These are phyloP conservation scores for Telopea speciosissima DNA, from an alignment of 177 flowering plant genomes.

Conservation along the genomic window DNA sequence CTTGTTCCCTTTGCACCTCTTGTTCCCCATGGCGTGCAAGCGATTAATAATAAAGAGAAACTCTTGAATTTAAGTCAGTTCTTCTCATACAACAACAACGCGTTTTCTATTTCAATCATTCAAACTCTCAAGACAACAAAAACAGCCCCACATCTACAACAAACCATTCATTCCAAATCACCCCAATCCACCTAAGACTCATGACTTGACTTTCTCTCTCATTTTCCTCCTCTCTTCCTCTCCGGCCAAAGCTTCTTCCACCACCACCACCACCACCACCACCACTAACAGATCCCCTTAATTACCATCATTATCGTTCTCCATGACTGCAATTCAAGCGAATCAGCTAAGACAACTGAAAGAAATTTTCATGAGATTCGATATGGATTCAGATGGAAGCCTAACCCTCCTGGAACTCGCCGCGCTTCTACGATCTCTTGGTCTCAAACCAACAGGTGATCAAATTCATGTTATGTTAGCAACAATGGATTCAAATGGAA, in stretches of 20 bases:
- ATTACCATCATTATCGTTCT: not conserved
- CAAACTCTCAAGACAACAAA: not conserved
- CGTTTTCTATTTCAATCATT: constrained; percentile 4
- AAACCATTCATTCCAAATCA: not conserved
- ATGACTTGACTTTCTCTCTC: not conserved
- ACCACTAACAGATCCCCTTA: too few species aligned
- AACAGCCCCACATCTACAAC: constrained; percentile 9
- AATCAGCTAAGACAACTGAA: constrained; percentile 35
- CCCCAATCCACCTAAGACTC: not conserved
- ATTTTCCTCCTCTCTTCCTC: not conserved
- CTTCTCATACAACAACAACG: too few species aligned
- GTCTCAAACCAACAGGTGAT: constrained; percentile 71
- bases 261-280: too few species aligned
- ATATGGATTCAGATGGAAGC: constrained; percentile 85
- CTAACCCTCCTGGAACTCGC: constrained; percentile 86
- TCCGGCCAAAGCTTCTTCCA: not conserved
- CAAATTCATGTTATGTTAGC: constrained; percentile 46
- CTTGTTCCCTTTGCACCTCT: too few species aligned
- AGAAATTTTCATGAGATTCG: constrained; percentile 79
- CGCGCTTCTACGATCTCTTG: constrained; percentile 80
- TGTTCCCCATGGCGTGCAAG: too few species aligned
- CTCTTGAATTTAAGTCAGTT: too few species aligned
- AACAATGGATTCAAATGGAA: constrained; percentile 69
- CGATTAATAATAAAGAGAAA: too few species aligned
- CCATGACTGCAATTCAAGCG: not conserved